Conservation (phyloP, 805 yeast species). For the Suhomyces kilbournensis region DNA sequence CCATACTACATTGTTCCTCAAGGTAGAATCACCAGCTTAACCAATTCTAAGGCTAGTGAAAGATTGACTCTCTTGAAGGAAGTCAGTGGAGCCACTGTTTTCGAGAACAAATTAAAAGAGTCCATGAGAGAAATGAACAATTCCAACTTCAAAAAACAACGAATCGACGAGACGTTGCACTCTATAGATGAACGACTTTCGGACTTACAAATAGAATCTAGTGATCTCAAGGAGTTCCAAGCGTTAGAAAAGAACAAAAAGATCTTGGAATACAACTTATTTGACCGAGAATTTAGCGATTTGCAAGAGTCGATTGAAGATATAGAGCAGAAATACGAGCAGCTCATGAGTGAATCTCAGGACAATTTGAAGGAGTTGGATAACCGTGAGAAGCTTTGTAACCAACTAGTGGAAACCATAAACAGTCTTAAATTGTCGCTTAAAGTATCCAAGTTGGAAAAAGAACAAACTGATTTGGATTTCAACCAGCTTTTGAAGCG, state of each 20-base stretch:
- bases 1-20: conserved; percentile 98
- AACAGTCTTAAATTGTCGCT: conserved; percentile 45
- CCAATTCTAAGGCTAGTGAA: conserved; percentile 85
- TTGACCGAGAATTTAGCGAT: conserved; percentile 71
- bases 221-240: conserved; percentile 70
- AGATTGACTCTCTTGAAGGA: conserved; percentile 77
- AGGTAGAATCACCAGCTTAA: conserved; percentile 83
- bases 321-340: conserved; percentile 56
- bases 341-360: conserved; percentile 51
- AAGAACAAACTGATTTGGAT: conserved; percentile 50
- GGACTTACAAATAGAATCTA: conserved; percentile 78
- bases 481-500: conserved; percentile 46
- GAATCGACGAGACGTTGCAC: conserved; percentile 69
- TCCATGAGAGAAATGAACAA: conserved; percentile 76
- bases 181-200: conserved; percentile 68
- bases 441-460: conserved; percentile 55
- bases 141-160: conserved; percentile 64
- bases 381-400: conserved; percentile 53
- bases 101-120: conserved; percentile 76
- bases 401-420: conserved; percentile 44
- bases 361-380: conserved; percentile 54
- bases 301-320: conserved; percentile 57
- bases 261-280: conserved; percentile 68
- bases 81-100: conserved; percentile 92
- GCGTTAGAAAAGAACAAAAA: conserved; percentile 64